These are phyloP conservation scores for Xylaria hypoxylon DNA, from an alignment of 2,329 filamentous ascomycete species.

Conservation along the genomic window DNA sequence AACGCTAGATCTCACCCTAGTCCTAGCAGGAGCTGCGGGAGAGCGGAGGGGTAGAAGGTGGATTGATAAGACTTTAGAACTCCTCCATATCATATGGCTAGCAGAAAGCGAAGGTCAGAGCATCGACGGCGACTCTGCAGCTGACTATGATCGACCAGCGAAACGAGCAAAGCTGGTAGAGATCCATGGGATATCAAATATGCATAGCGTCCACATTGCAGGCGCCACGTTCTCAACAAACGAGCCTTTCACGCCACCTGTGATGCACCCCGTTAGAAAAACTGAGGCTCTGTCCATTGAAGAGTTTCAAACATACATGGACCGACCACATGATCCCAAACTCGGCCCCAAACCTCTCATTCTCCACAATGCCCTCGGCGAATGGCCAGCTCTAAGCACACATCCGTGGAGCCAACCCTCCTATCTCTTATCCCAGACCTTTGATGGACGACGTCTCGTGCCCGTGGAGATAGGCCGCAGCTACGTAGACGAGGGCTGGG, in stretches of 20 bases:
- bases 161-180: constrained; percentile 39
- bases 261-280: constrained; percentile 57
- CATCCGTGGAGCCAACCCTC: constrained; percentile 77
- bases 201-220: not conserved
- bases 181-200: not conserved
- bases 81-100: constrained; percentile 50
- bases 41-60: constrained; percentile 60
- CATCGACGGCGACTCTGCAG: not conserved
- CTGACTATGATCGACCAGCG: constrained; percentile 21
- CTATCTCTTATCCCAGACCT: constrained; percentile 80
- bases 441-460: constrained; percentile 81
- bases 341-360: constrained; percentile 71
- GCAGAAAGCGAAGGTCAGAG: not conserved
- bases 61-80: constrained; percentile 63
- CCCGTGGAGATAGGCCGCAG: constrained; percentile 88
- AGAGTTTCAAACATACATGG: constrained; percentile 72
- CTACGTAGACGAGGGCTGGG: constrained; percentile 89
- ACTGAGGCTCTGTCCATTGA: constrained; percentile 64
- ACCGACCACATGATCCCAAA: constrained; percentile 52
- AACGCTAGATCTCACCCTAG: constrained; percentile 79
- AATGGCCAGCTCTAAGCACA: constrained; percentile 81
- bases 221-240: constrained; percentile 49
- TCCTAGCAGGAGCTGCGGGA: constrained; percentile 76
- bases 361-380: constrained; percentile 71
- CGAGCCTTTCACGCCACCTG: constrained; percentile 57